Base-by-base conservation (phyloP, 208 protist species). In the Tritrichomonas musculus region DNA sequence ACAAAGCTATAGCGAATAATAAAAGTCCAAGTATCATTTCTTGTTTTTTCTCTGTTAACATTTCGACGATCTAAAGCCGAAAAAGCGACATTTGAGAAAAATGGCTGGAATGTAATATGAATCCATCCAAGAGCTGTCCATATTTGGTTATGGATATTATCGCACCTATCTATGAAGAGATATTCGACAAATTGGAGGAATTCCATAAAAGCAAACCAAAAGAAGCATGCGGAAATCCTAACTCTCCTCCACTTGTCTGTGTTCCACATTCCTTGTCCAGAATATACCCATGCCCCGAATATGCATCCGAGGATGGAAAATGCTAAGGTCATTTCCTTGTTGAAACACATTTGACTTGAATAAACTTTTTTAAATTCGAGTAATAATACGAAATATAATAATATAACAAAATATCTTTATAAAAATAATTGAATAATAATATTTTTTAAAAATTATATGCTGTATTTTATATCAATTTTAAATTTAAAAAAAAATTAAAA, bases 161-260 rank as follows among this genome's bases (percentile, higher is more conserved):
- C 0, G 27, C 77, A 88, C 22, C 57, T 47, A 57, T 88, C 47
- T 13, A 88, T 60, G 44, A 88, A 41, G 9, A 88, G 47, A 57
- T 88, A 88, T 36, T 88, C 47, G n/a, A 88, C 44, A n/a, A 60
- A 88, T 30, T 88, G 77, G 20, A 88, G 77, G 20, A 49, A n/a
- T 36, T 88, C 77, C 77, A 88, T 88, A 36, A 20, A 25, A 5
- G 77, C 77, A 27, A 88, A 88, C 9, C 25, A 88, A 22, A 53
- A 60, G 77, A 88, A 88, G 47, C 77, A 88, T n/a, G 39, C 8
- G 22, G 77, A 8, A 39, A 88, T 50, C 57, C 77, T 88, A 20
- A 53, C n/a, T 8, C 77, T 13, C 9, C 47, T 13, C 77, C 77
- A 88, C n/a, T 57, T 88, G 3, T 53, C 77, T 3, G 25, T 53